These are phyloP conservation scores for Leptographium radiaticola DNA, from an alignment of 2,329 filamentous ascomycete species.

Conservation along the genomic window DNA sequence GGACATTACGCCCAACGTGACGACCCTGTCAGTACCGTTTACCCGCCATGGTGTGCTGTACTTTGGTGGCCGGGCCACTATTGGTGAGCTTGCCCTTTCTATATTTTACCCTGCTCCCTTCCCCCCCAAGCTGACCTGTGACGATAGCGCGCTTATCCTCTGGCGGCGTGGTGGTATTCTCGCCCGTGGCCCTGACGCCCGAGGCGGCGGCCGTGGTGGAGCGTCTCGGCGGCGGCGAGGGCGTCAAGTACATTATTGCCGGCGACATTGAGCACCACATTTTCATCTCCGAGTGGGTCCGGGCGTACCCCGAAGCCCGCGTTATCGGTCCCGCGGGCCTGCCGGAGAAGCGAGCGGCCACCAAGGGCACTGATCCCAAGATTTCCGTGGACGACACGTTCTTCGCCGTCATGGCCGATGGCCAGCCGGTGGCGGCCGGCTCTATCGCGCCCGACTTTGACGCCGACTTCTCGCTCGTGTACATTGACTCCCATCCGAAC, in stretches of 20 bases:
- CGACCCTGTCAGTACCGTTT: conserved; percentile 75
- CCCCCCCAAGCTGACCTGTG: conserved; percentile 2
- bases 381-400: conserved; percentile 42
- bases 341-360: conserved; percentile 57
- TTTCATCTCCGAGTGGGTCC: conserved; percentile 74
- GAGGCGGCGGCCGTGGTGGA: conserved; percentile 52
- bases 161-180: conserved; percentile 77
- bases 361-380: conserved; percentile 40
- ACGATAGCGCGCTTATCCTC: conserved; percentile 50
- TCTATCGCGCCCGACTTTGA: conserved; percentile 69
- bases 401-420: conserved; percentile 50
- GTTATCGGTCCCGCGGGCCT: conserved; percentile 76
- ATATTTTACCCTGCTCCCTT: background rate
- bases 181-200: conserved; percentile 68
- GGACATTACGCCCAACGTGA: conserved; percentile 64
- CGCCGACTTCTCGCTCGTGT: conserved; percentile 74
- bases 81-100: conserved; percentile 43
- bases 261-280: conserved; percentile 92
- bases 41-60: conserved; percentile 65
- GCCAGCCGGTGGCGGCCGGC: conserved; percentile 28
- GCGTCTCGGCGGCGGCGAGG: conserved; percentile 42
- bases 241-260: conserved; percentile 74
- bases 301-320: conserved; percentile 63
- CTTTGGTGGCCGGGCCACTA: conserved; percentile 75
- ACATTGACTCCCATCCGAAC: conserved; percentile 66